Base-by-base conservation (phyloP, 2,329 filamentous ascomycete species). In the Xylaria digitata region DNA sequence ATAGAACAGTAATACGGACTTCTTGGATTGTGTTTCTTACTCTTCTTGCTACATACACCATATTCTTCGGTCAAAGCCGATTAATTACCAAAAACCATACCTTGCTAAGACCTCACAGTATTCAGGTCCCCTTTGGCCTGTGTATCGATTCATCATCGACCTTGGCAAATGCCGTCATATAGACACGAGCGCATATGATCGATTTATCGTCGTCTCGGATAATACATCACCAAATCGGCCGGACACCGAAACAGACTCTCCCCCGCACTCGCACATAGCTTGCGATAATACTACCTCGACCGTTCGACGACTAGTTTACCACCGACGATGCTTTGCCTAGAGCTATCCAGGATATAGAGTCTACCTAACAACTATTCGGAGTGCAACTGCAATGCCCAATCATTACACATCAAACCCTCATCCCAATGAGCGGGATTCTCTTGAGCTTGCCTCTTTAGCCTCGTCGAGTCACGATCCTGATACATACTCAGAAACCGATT, bases 371-470 rank as follows among this genome's bases (percentile, higher is more conserved):
- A 21, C 6, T 49, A 52, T 56, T 32, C 63, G n/a, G 58, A 30
- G 48, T 34, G 23, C 45, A 66, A 63, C 64, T 72, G 72, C 75
- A 63, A 83, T 81, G 79, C 77, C 80, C 70, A 74, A 77, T 66
- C 78, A 79, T 72, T 85, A 84, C 76, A 80, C 75, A 66, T 78
- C 80, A 71, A 80, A 78, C 73, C 78, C 82, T 63, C 81, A 82
- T 70, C 78, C 81, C 71, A 80, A 82, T 70, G 79, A 88, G 68
- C 92, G 96, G 82, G 96, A 99, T 85, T 98, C 95, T 53, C 89
- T 99, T 76, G 96, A 99, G 83, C 91, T 99, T 65, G 96, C 94
- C 67, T 97, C 94, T 60, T 89, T 99, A 70, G 96, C 95, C 67
- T 97, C 93, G 69, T 94, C 92, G 43, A 93, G 91, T 73, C 87